phyloP scores from a whole-genome alignment of 2,329 filamentous ascomycete genomes.

The Sporothrix mexicana region DNA sequence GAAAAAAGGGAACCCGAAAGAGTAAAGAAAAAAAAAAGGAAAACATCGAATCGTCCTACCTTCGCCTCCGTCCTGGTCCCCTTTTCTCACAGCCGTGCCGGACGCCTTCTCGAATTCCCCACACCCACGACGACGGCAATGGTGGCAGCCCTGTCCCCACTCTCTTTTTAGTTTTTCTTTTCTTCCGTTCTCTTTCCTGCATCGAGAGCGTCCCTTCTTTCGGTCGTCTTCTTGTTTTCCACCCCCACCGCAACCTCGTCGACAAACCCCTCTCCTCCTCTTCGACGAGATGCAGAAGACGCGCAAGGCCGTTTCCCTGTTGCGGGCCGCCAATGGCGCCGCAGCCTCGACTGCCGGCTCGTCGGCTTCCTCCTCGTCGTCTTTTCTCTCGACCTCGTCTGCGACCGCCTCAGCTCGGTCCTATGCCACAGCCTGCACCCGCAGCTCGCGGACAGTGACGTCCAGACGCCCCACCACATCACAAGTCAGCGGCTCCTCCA shows the following conservation, averaged over 20 bases:
- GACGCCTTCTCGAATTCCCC: conserved; percentile 3
- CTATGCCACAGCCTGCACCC: neutral
- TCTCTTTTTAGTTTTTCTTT: conserved; percentile 18
- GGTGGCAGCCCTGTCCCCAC: conserved; percentile 19
- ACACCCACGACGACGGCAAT: conserved; percentile 1
- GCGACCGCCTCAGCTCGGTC: neutral
- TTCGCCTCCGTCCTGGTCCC: neutral
- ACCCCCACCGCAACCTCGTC: neutral
- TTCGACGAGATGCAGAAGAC: conserved; percentile 33
- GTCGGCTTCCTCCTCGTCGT: neutral
- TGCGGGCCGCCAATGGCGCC: conserved; percentile 28
- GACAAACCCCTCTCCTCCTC: neutral
- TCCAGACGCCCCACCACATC: neutral
- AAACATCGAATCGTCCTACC: neutral
- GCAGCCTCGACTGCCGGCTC: conserved; percentile 11
- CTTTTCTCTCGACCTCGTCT: neutral
- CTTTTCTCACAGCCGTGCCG: conserved; percentile 2
- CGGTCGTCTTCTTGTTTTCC: neutral
- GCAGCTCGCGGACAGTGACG: neutral
- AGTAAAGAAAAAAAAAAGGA: neutral
- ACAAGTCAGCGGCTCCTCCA: neutral
- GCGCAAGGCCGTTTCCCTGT: conserved; percentile 32
- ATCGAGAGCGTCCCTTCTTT: neutral
- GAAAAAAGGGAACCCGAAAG: neutral
- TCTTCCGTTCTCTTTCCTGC: neutral